A percentile compares a stretch with the other conserved stretches of the same genome.
Evolutionary conservation across 495 filamentous ascomycete genomes (phyloP).

Genomic region (Neurospora intermedia): DNA sequence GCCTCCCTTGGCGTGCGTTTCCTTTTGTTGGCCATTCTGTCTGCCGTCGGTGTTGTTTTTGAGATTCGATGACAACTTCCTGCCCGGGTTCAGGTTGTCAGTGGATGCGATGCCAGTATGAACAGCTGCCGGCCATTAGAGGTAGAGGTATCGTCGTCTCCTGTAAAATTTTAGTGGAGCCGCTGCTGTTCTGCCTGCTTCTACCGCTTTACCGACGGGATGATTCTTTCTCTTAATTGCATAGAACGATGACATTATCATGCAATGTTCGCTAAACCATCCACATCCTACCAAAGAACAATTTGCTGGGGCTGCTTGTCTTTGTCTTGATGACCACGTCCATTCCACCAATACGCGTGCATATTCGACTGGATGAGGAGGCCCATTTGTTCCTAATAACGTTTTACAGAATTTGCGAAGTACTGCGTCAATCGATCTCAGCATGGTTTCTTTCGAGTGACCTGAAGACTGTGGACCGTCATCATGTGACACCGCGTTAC

Average conservation of each 20-base stretch:
- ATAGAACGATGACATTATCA: background rate
- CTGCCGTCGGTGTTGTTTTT: background rate
- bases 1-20: slow-evolving; percentile 31
- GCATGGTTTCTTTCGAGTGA: background rate
- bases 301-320: background rate
- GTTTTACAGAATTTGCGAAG: background rate
- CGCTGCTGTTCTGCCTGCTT: background rate
- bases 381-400: background rate
- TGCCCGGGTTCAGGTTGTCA: background rate
- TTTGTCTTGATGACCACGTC: background rate
- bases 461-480: background rate
- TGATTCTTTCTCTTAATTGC: background rate
- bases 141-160: background rate
- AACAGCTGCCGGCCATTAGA: background rate
- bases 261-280: background rate
- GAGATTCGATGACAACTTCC: background rate
- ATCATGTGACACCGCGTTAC: slow-evolving; percentile 15
- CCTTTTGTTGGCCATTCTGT: slow-evolving; percentile 30
- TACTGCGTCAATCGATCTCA: background rate
- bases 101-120: background rate
- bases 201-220: background rate
- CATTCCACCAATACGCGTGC: background rate
- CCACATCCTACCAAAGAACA: background rate
- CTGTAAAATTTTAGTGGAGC: background rate
- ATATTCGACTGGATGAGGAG: background rate